Evolutionary conservation across 2,329 filamentous ascomycete species (phyloP).

Genomic region (Neofusicoccum sp.): DNA sequence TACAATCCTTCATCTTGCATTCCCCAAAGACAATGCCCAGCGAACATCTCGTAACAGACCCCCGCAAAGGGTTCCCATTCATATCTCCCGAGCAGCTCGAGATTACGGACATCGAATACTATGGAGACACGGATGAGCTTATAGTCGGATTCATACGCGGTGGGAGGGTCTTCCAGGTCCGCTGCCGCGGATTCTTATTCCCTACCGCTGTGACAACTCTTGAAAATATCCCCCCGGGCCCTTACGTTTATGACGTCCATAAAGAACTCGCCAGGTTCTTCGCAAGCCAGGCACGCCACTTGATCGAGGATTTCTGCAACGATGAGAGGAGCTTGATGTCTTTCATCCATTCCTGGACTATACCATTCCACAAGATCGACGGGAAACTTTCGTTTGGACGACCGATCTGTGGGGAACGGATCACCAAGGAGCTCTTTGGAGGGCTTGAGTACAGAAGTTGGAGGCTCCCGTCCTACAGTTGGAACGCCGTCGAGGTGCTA

Average conservation of each 20-base stretch:
- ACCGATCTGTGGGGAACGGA: not conserved
- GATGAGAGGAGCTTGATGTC: constrained; percentile 10
- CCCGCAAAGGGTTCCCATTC: not conserved
- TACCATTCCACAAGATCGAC: not conserved
- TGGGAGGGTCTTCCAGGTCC: not conserved
- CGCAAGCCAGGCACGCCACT: not conserved
- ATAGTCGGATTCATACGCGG: not conserved
- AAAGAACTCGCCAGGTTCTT: not conserved
- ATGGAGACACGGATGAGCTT: not conserved
- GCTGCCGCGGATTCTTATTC: not conserved
- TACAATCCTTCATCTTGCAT: not conserved
- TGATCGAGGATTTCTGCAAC: not conserved
- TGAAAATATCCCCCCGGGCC: not conserved
- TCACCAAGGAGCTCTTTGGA: not conserved
- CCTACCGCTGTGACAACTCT: not conserved
- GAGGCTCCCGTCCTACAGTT: constrained; percentile 7
- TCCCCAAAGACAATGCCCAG: not conserved
- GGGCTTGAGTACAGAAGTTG: constrained; percentile 5
- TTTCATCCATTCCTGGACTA: constrained; percentile 6
- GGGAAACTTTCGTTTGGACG: constrained; percentile 1
- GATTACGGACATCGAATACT: not conserved
- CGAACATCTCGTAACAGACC: not conserved
- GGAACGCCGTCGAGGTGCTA: constrained; percentile 7
- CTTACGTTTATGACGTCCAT: not conserved
- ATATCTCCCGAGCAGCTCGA: not conserved